phyloP scores from a whole-genome alignment of 345 rosid species.

The Bruguiera gymnorhiza region DNA sequence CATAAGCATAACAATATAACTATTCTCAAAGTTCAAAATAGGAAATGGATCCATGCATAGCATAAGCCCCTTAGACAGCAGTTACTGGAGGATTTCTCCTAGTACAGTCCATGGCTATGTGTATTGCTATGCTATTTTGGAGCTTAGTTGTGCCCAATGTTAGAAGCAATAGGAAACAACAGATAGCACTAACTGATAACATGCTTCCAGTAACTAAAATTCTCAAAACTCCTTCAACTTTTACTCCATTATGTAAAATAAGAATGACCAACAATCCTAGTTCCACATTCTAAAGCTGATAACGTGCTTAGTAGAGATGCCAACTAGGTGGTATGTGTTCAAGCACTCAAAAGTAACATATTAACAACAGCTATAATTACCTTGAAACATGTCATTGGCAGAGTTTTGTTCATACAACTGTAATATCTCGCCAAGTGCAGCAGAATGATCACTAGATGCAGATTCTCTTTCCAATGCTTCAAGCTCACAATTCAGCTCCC shows the following conservation, averaged over 20 bases:
- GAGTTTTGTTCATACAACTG: conserved; percentile 47
- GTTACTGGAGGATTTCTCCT: neutral
- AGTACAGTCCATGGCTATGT: neutral
- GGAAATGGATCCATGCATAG: neutral
- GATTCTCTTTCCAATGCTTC: conserved; percentile 52
- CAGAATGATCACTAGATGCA: conserved; percentile 38
- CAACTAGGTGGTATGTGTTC: neutral
- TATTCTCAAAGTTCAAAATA: neutral
- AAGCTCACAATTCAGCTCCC: conserved; percentile 56
- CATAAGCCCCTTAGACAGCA: neutral
- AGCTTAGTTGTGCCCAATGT: neutral
- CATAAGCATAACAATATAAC: neutral
- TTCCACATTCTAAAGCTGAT: neutral
- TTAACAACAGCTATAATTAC: conserved; percentile 32
- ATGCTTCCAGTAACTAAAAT: neutral
- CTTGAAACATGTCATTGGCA: conserved; percentile 49
- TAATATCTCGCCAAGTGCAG: conserved; percentile 52
- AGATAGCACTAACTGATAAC: neutral
- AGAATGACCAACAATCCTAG: neutral
- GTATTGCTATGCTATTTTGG: neutral
- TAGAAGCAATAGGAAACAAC: neutral
- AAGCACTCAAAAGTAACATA: neutral
- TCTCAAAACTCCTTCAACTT: neutral
- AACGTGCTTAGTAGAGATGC: neutral
- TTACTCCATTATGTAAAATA: neutral